Evolutionary conservation across 1,284 basidiomycete species (phyloP), one percentile per base, ranked within the genome.

Genomic region (Sporisorium sorghi): DNA sequence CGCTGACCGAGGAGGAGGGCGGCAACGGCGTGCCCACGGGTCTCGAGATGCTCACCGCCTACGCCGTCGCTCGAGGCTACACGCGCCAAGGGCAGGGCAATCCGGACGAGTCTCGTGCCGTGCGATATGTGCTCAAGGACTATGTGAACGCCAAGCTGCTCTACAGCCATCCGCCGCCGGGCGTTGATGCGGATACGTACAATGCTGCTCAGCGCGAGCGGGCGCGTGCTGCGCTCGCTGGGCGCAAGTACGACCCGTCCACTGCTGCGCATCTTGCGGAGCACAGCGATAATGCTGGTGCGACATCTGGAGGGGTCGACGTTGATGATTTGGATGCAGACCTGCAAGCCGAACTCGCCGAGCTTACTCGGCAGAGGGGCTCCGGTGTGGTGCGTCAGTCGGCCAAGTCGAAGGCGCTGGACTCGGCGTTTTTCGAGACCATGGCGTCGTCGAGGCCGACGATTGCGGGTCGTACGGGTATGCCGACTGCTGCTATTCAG

Each of bases 91-190:
- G 96, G 1, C 93, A 96, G 86, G 97, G 97, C 53, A 97, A 96
- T 85, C 95, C 97, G 2, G 97, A 99, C 83, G 95, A 97, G 84
- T 93, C 95, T 23, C 90, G 94, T 56, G 91, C 96, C 0, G 93
- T 96, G 14, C 90, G 97, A 64, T 92, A 92, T 82, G 89, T 99
- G 58, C 88, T 99, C 60, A 99, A 99, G 86, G 97, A 99, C 86
- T 99, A 97, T 81, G 94, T 99, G 71, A 95, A 93, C 78, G 97
- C 93, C 37, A 94, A 93, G 78, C 88, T 99, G 0, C 87, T 99
- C 9, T 98, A 90, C 85, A 93, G 92, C 73, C 92, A 96, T 71
- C 90, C 88, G 0, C 85, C 93, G 19, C 95, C 97, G 10, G 86
- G 79, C 8, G 44, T 90, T 5, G 85, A 89, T 10, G 88, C 91